Percentiles rank a stretch among this genome's conserved stretches.
These are phyloP conservation scores for Lachnellula occidentalis DNA, from an alignment of 2,329 filamentous ascomycete species.

Conservation along the genomic window DNA sequence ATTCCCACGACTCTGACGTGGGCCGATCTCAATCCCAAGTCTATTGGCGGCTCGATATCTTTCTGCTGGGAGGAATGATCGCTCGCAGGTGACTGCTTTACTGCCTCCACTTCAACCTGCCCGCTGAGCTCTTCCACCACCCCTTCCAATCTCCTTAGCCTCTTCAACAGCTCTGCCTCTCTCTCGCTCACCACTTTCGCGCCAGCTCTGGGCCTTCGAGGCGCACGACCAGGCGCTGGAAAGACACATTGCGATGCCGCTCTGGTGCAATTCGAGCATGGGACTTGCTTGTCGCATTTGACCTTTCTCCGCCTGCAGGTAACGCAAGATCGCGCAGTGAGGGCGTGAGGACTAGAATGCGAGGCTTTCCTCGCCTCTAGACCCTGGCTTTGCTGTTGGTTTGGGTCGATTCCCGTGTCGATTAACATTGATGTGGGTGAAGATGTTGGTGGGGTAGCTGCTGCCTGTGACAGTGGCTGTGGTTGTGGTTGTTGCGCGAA, in stretches of 20 bases:
- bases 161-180: slow-evolving; percentile 65
- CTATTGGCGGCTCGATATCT: slow-evolving; percentile 3
- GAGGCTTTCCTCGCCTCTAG: slow-evolving; percentile 11
- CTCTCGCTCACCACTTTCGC: slow-evolving; percentile 55
- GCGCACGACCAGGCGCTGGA: slow-evolving; percentile 65
- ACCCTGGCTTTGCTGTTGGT: neutral
- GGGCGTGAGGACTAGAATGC: slow-evolving; percentile 17
- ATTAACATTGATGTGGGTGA: neutral
- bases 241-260: slow-evolving; percentile 68
- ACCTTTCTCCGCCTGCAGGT: slow-evolving; percentile 59
- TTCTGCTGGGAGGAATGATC: slow-evolving; percentile 17
- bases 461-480: neutral
- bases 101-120: slow-evolving; percentile 41
- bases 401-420: neutral
- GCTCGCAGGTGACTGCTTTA: slow-evolving; percentile 24
- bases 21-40: neutral
- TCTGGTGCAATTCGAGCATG: slow-evolving; percentile 69
- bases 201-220: slow-evolving; percentile 52
- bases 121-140: slow-evolving; percentile 67
- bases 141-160: slow-evolving; percentile 66
- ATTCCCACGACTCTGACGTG: slow-evolving; percentile 25
- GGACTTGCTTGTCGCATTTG: slow-evolving; percentile 69
- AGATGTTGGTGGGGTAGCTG: neutral
- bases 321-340: slow-evolving; percentile 37
- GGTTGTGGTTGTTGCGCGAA: neutral